phyloP scores from a whole-genome alignment of 371 early-diverging fungal species.

The Rhizoclosmatium hyalinum region DNA sequence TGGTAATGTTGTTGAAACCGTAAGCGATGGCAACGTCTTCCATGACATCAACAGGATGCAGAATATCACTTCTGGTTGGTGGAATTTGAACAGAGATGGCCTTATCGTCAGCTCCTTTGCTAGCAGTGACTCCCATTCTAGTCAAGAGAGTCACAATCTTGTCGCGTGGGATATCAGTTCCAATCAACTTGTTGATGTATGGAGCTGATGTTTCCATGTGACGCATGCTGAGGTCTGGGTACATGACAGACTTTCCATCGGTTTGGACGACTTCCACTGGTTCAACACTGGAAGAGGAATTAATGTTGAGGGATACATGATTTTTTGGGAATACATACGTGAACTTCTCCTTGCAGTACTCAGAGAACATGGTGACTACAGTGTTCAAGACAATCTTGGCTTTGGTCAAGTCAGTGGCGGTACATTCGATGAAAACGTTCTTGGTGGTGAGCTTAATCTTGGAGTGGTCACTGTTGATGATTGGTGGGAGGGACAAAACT shows the following conservation, averaged over 20 bases:
- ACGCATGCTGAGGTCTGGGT: conserved; percentile 79
- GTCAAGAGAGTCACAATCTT: conserved; percentile 80
- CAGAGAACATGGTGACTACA: conserved; percentile 92
- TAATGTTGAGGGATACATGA: neutral
- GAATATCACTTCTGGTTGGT: conserved; percentile 93
- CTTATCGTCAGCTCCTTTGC: conserved; percentile 59
- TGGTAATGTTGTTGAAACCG: conserved; percentile 96
- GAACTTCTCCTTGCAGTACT: conserved; percentile 89
- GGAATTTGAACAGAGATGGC: conserved; percentile 79
- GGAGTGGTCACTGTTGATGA: conserved; percentile 98
- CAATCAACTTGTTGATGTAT: conserved; percentile 89
- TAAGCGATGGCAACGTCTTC: conserved; percentile 99
- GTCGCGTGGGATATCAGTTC: conserved; percentile 72
- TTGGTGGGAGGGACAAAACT: conserved; percentile 98
- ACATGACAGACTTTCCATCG: conserved; percentile 73
- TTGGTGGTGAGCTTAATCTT: conserved; percentile 96
- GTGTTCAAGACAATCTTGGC: conserved; percentile 93
- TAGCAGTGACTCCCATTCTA: conserved; percentile 88
- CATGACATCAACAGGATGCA: conserved; percentile 98
- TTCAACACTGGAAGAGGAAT: conserved; percentile 72
- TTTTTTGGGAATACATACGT: conserved; percentile 63
- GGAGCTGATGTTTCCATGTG: conserved; percentile 74
- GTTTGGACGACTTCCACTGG: conserved; percentile 90
- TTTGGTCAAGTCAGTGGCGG: conserved; percentile 97
- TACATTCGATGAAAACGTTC: conserved; percentile 99